A percentile compares a stretch with the other conserved stretches of the same genome.
These are phyloP conservation scores for Ustilago cynodontis DNA, from an alignment of 1,284 basidiomycete genomes.

Conservation along the genomic window DNA sequence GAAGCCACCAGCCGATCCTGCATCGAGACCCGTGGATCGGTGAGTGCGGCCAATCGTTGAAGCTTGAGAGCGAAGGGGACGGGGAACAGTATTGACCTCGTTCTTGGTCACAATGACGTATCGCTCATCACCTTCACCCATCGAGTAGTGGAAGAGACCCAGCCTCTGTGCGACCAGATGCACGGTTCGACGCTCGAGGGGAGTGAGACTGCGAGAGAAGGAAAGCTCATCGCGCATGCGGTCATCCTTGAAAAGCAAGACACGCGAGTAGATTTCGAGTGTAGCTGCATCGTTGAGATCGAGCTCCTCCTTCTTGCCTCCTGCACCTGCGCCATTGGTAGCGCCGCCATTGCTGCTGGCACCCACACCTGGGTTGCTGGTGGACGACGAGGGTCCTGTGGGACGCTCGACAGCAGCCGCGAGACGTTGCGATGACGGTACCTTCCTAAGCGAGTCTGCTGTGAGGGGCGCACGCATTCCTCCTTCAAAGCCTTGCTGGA, in stretches of 20 bases:
- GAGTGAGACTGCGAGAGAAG: slow-evolving; percentile 85
- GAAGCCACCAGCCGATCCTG: slow-evolving; percentile 28
- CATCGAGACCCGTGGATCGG: slow-evolving; percentile 27
- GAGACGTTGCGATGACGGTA: slow-evolving; percentile 45
- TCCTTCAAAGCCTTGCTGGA: slow-evolving; percentile 20
- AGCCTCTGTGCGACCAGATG: slow-evolving; percentile 96
- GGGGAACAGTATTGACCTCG: slow-evolving; percentile 39
- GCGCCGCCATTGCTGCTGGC: slow-evolving; percentile 74
- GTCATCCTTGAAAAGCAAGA: slow-evolving; percentile 97
- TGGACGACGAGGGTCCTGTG: slow-evolving; percentile 41
- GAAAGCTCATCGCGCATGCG: slow-evolving; percentile 96
- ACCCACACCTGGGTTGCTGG: slow-evolving; percentile 71
- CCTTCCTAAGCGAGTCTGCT: slow-evolving; percentile 47
- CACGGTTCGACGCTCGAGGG: slow-evolving; percentile 89
- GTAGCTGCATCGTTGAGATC: slow-evolving; percentile 96
- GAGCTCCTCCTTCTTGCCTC: slow-evolving; percentile 73
- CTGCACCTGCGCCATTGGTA: slow-evolving; percentile 72
- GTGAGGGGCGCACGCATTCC: slow-evolving; percentile 45
- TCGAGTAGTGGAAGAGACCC: slow-evolving; percentile 91
- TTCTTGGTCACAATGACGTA: slow-evolving; percentile 82
- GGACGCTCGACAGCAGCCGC: slow-evolving; percentile 18
- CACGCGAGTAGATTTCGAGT: slow-evolving; percentile 95
- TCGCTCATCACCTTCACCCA: slow-evolving; percentile 90
- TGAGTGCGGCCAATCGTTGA: slow-evolving; percentile 61
- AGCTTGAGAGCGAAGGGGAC: slow-evolving; percentile 57